phyloP scores from a whole-genome alignment of 2,329 filamentous ascomycete genomes.

The Talaromyces sp. region DNA sequence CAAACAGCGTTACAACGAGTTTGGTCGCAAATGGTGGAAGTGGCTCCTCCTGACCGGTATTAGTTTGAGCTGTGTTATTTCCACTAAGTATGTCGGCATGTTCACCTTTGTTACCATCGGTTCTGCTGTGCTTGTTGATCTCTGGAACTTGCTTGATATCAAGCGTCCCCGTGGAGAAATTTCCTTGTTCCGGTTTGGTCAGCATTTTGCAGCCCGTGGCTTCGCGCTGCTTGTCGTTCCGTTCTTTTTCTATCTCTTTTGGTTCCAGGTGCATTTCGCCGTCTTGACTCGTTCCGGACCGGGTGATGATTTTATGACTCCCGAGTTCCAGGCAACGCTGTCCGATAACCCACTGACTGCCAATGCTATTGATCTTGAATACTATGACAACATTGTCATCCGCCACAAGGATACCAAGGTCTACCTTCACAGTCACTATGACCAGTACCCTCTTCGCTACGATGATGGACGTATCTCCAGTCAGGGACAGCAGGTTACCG shows the following conservation, averaged over 20 bases:
- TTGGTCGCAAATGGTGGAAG: conserved; percentile 98
- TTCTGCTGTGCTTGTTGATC: conserved; percentile 85
- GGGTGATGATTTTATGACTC: conserved; percentile 98
- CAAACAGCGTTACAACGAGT: conserved; percentile 85
- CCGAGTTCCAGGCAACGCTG: conserved; percentile 95
- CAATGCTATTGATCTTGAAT: conserved; percentile 81
- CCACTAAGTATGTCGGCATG: conserved; percentile 93
- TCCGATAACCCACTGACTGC: conserved; percentile 91
- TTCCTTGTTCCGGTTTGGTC: conserved; percentile 72
- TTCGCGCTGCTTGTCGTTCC: conserved; percentile 84
- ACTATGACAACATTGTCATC: conserved; percentile 82
- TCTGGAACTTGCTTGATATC: conserved; percentile 91
- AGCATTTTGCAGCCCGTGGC: conserved; percentile 86
- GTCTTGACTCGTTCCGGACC: conserved; percentile 85
- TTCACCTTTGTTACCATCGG: conserved; percentile 98
- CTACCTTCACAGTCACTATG: conserved; percentile 89
- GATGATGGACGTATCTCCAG: conserved; percentile 96
- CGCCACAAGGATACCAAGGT: conserved; percentile 97
- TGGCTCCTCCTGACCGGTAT: conserved; percentile 96
- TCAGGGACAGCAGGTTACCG: conserved; percentile 96
- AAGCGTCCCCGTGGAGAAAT: conserved; percentile 80
- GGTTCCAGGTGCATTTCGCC: conserved; percentile 99
- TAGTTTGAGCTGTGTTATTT: conserved; percentile 93
- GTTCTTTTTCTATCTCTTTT: conserved; percentile 98
- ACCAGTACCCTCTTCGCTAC: conserved; percentile 87